Evolutionary conservation across 2,329 filamentous ascomycete species (phyloP), one percentile per base, ranked within the genome.

Genomic region (Aureobasidium sp.): DNA sequence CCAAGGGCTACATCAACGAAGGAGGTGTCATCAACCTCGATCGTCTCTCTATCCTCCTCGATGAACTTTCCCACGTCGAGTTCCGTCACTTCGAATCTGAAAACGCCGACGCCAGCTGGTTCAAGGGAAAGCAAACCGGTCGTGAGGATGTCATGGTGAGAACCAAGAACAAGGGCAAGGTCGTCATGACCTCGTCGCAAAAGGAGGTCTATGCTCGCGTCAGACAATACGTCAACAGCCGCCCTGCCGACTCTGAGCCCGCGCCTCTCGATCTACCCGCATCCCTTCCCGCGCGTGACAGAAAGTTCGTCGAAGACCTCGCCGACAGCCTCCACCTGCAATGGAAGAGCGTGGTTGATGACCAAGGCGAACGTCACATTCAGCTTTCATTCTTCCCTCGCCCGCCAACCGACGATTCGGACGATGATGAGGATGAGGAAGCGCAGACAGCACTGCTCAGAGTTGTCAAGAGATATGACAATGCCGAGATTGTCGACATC

Each of bases 1-100:
- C 89, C 63, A 87, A 88, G 54, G 93, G 93, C 4, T 98, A 97
- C 68, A 91, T 98, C 71, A 98, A 98, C 70, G 90, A 98, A 67
- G 83, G 86, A 53, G 94, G 93, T 63, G 84, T 87, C 41, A 95
- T 98, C 70, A 94, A 97, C 66, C 75, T 98, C 66, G 73, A 85
- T 58, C 82, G 93, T 54, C 74, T 98, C 56, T 80, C 81, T 48
- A 73, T 86, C 44, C 79, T 98, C 40, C 74, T 98, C 39, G 82
- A 90, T 27, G 88, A 94, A 66, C 76, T 98, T 54, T 86, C 86
- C 52, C 86, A 91, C 65, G 88, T 95, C 54, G 93, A 98, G 69
- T 85, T 86, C 65, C 80, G 86, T n/a, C 88, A 93, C 64, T 98
- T 98, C 62, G 91, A 98, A 70, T 79, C 84, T 35, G 94, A 97